Base-by-base conservation (phyloP, 768 basidiomycete species). In the Paxillus involutus region DNA sequence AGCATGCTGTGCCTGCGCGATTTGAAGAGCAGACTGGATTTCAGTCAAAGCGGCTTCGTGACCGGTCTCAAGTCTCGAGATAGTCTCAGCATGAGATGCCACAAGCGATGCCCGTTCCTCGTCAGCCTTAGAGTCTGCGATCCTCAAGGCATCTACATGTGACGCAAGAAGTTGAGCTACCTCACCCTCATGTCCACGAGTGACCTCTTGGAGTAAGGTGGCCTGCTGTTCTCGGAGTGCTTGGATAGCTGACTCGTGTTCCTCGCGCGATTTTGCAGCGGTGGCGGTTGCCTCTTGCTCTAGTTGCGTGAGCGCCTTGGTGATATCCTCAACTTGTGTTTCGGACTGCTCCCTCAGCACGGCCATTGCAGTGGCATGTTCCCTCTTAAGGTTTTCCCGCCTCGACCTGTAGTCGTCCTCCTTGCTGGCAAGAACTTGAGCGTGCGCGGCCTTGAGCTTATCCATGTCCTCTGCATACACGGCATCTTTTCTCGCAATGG, bases 381-480 rank as follows among this genome's bases (percentile, higher is more conserved):
- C 73, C 21, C 58, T 55, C 42, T 72, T 69, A 56, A 69, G 63
- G 40, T 59, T 59, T 51, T 69, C 68, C 17, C 74, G 61, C 39
- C 67, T 59, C 16, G 66, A 53, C 29, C 76, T 69, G 56, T 88
- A 80, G 47, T 88, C 86, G 24, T 84, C 84, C 39, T 81, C 82
- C 64, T 82, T 85, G 44, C 75, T 74, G 19, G 78, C 72, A 41
- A 87, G 63, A 16, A 73, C 64, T 26, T 80, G 74, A 2, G 74
- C 66, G 63, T 92, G 89, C 30, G 88, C 85, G 17, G 77, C 76
- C 66, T 84, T 86, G 39, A 88, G 71, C 49, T 74, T 78, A 60
- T 88, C 84, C 35, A 89, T 63, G 66, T 91, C 85, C 51, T 86
- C 84, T 1, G 75, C 63, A 53, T 86, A 84, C 36, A 81, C 77